Conservation (phyloP, 2,329 filamentous ascomycete species). For the Neobulgaria alba region DNA sequence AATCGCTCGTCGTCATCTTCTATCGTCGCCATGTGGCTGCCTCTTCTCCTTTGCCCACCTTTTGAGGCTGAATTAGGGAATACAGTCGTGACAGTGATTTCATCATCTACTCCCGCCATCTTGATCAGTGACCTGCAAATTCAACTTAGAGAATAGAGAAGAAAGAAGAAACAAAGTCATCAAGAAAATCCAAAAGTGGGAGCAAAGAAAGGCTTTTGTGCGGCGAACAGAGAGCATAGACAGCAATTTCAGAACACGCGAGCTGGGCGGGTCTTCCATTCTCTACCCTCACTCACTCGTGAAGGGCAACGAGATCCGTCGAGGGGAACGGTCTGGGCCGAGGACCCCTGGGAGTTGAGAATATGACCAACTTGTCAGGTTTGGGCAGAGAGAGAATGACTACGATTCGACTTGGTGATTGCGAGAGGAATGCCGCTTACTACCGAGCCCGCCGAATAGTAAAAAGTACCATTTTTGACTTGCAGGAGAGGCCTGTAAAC, state of each 20-base stretch:
- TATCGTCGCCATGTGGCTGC: conserved; percentile 37
- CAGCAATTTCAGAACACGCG: neutral
- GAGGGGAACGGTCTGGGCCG: neutral
- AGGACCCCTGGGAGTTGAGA: neutral
- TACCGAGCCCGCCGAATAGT: neutral
- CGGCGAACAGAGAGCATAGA: neutral
- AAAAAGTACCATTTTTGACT: neutral
- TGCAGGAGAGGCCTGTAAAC: neutral
- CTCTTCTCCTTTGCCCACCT: neutral
- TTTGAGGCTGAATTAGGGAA: neutral
- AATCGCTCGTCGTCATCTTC: conserved; percentile 51
- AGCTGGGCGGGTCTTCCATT: neutral
- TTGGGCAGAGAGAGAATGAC: neutral
- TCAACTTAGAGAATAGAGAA: neutral
- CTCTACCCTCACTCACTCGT: neutral
- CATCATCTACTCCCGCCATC: conserved; percentile 11
- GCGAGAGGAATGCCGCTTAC: neutral
- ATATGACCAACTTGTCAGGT: neutral
- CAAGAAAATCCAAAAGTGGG: neutral
- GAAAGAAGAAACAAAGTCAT: neutral
- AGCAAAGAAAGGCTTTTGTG: neutral
- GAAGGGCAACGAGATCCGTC: neutral
- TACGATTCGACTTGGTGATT: neutral
- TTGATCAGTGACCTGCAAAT: neutral
- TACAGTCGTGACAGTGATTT: neutral